phyloP scores from a whole-genome alignment of 208 protist species.

The Novymonas esmeraldas region DNA sequence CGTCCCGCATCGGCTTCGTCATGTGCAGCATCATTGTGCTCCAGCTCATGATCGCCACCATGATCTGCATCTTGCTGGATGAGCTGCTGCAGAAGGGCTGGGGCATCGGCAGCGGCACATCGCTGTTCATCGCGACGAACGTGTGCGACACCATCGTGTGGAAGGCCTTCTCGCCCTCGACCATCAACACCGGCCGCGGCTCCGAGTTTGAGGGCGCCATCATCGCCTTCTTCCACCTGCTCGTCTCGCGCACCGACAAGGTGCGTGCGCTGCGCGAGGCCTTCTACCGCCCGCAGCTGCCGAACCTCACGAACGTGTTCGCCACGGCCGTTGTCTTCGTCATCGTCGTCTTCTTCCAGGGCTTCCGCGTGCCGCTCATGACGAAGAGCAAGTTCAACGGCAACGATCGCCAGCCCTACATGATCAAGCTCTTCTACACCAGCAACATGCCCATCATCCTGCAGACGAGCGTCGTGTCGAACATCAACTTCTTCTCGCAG shows the following conservation, averaged over 20 bases:
- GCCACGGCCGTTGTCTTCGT: conserved; percentile 99
- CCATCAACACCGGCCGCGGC: conserved; percentile 98
- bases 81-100: conserved; percentile 99
- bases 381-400: conserved; percentile 83
- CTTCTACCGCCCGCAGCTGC: conserved; percentile 99
- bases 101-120: conserved; percentile 99
- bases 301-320: conserved; percentile 99
- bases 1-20: conserved; percentile 94
- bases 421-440: conserved; percentile 99
- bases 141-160: conserved; percentile 99
- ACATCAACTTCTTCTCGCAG: conserved; percentile 99
- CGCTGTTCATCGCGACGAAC: conserved; percentile 99
- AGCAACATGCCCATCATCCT: conserved; percentile 99
- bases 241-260: conserved; percentile 97
- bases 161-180: conserved; percentile 99
- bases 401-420: conserved; percentile 94
- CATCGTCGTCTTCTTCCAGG: conserved; percentile 99
- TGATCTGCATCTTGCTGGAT: conserved; percentile 99
- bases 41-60: conserved; percentile 98
- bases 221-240: conserved; percentile 99
- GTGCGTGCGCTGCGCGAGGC: conserved; percentile 98
- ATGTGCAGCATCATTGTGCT: conserved; percentile 97
- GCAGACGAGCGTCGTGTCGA: conserved; percentile 99
- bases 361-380: conserved; percentile 98
- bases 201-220: conserved; percentile 99